Conservation (phyloP, 192 early-diverging fungal genomes). For the Haplosporangium gracile region DNA sequence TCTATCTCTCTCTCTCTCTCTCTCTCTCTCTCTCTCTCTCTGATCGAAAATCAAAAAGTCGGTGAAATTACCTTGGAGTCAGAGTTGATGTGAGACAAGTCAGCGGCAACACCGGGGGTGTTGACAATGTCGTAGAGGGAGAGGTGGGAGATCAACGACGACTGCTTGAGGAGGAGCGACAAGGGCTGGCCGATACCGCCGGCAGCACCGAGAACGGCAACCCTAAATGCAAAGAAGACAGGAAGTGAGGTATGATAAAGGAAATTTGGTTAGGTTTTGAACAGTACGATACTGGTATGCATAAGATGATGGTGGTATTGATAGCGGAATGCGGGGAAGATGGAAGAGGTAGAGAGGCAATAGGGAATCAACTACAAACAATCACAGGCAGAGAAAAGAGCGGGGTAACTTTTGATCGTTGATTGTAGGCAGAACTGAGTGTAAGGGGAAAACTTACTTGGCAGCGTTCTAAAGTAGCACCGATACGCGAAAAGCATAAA, state of each 20-base stretch:
- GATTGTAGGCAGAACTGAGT: background rate
- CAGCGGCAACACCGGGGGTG: constrained; percentile 96
- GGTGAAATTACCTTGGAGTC: constrained; percentile 70
- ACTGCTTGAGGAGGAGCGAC: constrained; percentile 93
- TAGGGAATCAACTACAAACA: background rate
- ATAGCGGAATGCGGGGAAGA: background rate
- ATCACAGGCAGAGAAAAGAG: background rate
- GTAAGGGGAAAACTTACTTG: constrained; percentile 50
- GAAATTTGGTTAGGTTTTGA: background rate
- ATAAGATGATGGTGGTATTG: background rate
- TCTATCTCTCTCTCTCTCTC: too few species aligned
- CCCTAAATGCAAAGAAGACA: constrained; percentile 22
- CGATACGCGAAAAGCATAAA: background rate
- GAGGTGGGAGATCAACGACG: constrained; percentile 86
- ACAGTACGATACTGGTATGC: background rate
- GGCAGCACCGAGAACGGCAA: constrained; percentile 73
- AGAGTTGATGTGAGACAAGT: constrained; percentile 93
- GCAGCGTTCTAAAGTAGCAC: constrained; percentile 47
- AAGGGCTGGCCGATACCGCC: constrained; percentile 97
- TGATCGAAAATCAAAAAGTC: background rate
- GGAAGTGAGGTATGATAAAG: background rate
- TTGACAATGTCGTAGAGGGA: constrained; percentile 98
- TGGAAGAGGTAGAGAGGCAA: background rate
- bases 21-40: too few species aligned
- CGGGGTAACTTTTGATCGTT: background rate